Base-by-base conservation (phyloP, 257 asterid species). In the Solanum lignicaule region DNA sequence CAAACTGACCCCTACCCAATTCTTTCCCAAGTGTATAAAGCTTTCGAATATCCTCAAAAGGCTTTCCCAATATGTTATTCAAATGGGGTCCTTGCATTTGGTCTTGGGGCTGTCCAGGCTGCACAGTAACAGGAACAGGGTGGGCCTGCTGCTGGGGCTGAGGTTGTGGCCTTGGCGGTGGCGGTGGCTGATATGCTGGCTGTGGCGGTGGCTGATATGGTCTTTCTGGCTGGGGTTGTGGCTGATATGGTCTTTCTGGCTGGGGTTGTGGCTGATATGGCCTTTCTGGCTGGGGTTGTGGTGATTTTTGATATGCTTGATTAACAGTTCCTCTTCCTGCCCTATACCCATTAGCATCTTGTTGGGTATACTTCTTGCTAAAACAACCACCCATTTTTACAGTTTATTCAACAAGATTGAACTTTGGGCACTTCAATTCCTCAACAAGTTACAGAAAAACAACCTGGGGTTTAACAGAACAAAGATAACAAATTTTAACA, bases 1-100 rank as follows among this genome's bases (percentile, higher is more conserved):
- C 97, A 87, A 94, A 94, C 27, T 94, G 96, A 29, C 96, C 97
- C 89, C 95, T 88, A 1, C 95, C 97, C 86, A 94, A 86, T 88
- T 94, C 97, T 48, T 93, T 92, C 35, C 97, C 96, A 35, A 94
- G 66, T 20, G 91, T 86, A 90, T 93, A 93, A 25, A 79, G 88
- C 18, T 91, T 91, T 86, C 92, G 91, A 87, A 94, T 88, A 9
- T 93, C 94, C 88, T 93, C 97, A 82, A 93, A 93, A 72, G 93
- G 94, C 91, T 93, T 94, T 3, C 94, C 97, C 7, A 94, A 73
- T 35, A 94, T 93, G 93, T 88, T 91, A 38, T 92, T 94, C 84
- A 91, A 92, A 82, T 94, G 93, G 32, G 91, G 29, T 84, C 90
- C 90, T 31, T 91, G 93, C 68, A 83, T 90, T 10, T 88, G 60